Base-by-base conservation (phyloP, 1,139 yeast genomes). In the Taphrina wiesneri region DNA sequence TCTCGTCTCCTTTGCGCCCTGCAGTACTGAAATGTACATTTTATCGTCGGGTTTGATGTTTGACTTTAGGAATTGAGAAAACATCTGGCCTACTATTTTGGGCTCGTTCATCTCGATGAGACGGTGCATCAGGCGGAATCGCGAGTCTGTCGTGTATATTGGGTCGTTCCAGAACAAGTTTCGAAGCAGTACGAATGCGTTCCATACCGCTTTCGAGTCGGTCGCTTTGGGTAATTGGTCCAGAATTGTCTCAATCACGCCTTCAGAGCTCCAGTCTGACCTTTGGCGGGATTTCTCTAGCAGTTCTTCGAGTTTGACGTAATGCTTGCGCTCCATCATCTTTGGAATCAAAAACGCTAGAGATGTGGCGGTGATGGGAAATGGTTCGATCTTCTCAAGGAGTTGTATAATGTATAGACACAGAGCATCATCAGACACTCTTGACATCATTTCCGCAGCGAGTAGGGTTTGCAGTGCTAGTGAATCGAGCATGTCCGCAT, bases 81-180 rank as follows among this genome's bases (percentile, higher is more conserved):
- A 60, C 64, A 60, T 60, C 15, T 36, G 51, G 9, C 28, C 51
- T 9, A 51, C 51, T 41, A 49, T 51, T 51, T 60, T 41, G 25
- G 49, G 41, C 13, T 49, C 64, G n/a, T 60, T 15, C 30, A 60
- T 41, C 34, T 49, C 51, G 15, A 60, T 23, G 11, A 60, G 45
- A 1, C 57, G 56, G 7, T n/a, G 39, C 43, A 60, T 36, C 15
- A 51, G 17, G 11, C 30, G 28, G 21, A 17, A 26, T 25, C 64
- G 56, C 13, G 26, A 17, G 19, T 49, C 52, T 2, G 51, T 54
- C 13, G 25, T 51, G 51, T 60, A 60, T 30, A 21, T 23, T 17
- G 56, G 52, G 25, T 60, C 57, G 53, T 60, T 45, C 64, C 64
- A 60, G 36, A 60, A 60, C n/a, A 60, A 34, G 23, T 60, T 60